These are phyloP conservation scores for Neonothopanus nambi DNA, from an alignment of 1,284 basidiomycete genomes.

Conservation along the genomic window DNA sequence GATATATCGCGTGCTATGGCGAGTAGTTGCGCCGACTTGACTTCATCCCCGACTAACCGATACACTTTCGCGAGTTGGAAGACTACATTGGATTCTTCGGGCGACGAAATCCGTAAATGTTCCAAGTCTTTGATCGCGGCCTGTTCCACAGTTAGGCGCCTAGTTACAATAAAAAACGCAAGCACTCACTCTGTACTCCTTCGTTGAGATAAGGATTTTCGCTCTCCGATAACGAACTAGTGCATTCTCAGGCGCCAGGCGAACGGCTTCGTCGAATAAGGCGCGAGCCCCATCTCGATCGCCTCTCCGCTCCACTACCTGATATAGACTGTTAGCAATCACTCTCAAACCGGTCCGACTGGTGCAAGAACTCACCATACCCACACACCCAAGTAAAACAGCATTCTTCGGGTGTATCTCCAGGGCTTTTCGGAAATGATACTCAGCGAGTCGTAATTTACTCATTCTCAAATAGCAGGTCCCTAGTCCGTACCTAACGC, in stretches of 20 bases:
- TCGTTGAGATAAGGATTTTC: constrained; percentile 82
- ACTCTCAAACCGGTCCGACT: constrained; percentile 27
- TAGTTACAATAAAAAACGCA: constrained; percentile 10
- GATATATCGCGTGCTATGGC: constrained; percentile 86
- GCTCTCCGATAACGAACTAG: constrained; percentile 90
- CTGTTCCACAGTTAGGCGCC: constrained; percentile 17
- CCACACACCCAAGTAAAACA: constrained; percentile 87
- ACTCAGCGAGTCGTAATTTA: constrained; percentile 88
- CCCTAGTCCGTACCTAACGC: constrained; percentile 91
- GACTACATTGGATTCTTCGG: constrained; percentile 92
- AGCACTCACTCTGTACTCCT: constrained; percentile 75
- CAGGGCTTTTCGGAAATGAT: constrained; percentile 88
- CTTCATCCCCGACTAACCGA: constrained; percentile 72
- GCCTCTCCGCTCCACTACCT: constrained; percentile 84
- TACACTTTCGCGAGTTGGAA: constrained; percentile 94
- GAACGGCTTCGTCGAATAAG: constrained; percentile 78
- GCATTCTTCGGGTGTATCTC: constrained; percentile 92
- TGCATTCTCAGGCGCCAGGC: constrained; percentile 78
- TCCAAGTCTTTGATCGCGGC: constrained; percentile 73
- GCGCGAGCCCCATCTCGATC: constrained; percentile 73
- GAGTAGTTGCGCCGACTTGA: constrained; percentile 81
- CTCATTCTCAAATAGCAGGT: constrained; percentile 91
- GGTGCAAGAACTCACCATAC: constrained; percentile 66
- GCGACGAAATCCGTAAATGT: constrained; percentile 74
- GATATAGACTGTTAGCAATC: constrained; percentile 28